Evolutionary conservation across 495 filamentous ascomycete genomes (phyloP), one percentile per base, ranked within the genome.

Genomic region (Podospora tetraspora): DNA sequence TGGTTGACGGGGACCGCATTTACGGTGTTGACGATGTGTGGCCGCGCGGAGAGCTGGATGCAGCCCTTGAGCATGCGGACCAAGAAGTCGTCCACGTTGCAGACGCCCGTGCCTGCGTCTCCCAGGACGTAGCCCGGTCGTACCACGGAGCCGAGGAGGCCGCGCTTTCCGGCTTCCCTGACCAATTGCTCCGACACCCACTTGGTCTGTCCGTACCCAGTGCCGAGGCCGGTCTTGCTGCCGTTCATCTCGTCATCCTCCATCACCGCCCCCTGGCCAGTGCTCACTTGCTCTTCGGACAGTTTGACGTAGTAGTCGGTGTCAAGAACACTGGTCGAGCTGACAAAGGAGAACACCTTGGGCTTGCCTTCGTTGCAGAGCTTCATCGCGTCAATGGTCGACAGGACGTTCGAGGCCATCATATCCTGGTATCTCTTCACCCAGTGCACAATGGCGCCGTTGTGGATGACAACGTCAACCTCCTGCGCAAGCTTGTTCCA

Each of bases 181-280:
- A 94, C 86, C 16, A 99, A 82, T 72, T 92, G 90, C 77, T 97
- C 94, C 9, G 73, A 79, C 67, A 80, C 84, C 80, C 80, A 83
- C 81, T 99, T 99, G 61, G 84, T 87, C 79, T 97, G 94, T 9
- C 93, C 95, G 73, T 99, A 99, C 8, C 94, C 95, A 0, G 91
- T 96, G 32, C 78, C 76, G 13, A 84, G 79, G 1, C 81, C 80
- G 21, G 65, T 77, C 0, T 79, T 75, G 69, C 82, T 84, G 16
- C 73, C 88, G 82, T 71, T 68, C 78, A 83, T 73, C 30, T 82
- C 81, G 63, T 84, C 80, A 6, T 68, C 74, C 59, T 83, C 81
- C 66, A 82, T 77, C 24, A 89, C 75, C 32, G 83, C 76, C 30
- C 84, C 74, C 21, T 77, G 78, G 23, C 80, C 83, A 57, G 79